Evolutionary conservation across 2,329 filamentous ascomycete genomes (phyloP), one percentile per base, ranked within the genome.

Genomic region (Penicillium sp.): DNA sequence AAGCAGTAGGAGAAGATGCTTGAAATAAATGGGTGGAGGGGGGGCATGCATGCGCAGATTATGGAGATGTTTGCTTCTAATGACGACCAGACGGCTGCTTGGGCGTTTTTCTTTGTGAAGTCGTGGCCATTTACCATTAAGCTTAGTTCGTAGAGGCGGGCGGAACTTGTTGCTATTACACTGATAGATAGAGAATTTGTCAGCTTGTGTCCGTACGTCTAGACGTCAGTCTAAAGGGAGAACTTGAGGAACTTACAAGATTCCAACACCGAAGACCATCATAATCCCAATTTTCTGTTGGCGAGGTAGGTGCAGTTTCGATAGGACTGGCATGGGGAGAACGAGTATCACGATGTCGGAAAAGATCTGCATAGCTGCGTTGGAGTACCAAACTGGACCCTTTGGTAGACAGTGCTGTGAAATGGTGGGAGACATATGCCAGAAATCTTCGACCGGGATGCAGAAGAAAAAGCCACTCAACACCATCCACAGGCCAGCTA

Each of bases 21-120:
- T 1, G 64, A 59, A 8, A 71, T 22, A 6, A 72, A 55, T 0
- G 69, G 69, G 9, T 66, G 60, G 1, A 72, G 55, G 0, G 63
- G 56, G 2, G 67, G 64, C 0, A 72, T 63, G 27, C 68, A 68
- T 27, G 69, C 61, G 58, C 70, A 72, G 45, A 71, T 64, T 9
- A 72, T 67, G 50, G 70, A 70, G 29, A 70, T 53, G 47, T 67
- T 69, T 35, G 56, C 49, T 60, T 71, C 70, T 15, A 71, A 57
- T 29, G 60, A 65, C 22, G 70, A 71, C 69, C 69, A 72, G 44
- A 62, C 50, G 44, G 67, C 67, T n/a, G 65, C 61, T 12, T 55
- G 18, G 52, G 57, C 58, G 53, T 69, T 70, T 27, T 29, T 54
- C 44, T 68, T 47, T 33, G 62, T 65, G 15, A 60, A 50, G 41